Conservation (phyloP, 495 filamentous ascomycete genomes). For the Thermochaetoides thermophila region DNA sequence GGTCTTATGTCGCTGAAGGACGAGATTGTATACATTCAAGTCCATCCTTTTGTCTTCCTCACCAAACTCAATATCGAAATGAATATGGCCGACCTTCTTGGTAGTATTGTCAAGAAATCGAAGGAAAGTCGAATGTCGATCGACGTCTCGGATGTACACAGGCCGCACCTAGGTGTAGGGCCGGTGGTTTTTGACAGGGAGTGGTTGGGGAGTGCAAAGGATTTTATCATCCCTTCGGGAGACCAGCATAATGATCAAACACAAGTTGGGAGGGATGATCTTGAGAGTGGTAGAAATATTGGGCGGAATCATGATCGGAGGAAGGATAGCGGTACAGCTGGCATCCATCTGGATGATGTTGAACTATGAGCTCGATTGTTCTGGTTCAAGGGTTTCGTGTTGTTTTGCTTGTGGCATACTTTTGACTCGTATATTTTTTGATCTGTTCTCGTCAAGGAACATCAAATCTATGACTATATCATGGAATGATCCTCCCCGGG, state of each 20-base stretch:
- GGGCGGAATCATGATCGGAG: too few species aligned
- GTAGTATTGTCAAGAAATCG: slow-evolving; percentile 17
- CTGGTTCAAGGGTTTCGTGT: too few species aligned
- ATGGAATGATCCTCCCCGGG: too few species aligned
- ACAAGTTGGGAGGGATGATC: too few species aligned
- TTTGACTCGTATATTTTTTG: too few species aligned
- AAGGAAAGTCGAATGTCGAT: background rate
- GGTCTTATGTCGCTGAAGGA: slow-evolving; percentile 18
- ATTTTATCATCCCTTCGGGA: background rate
- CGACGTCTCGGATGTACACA: background rate
- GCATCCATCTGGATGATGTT: too few species aligned
- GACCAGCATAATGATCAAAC: background rate
- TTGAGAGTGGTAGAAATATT: too few species aligned
- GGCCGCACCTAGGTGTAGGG: background rate
- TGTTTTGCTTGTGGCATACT: too few species aligned
- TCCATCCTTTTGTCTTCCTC: slow-evolving; percentile 35
- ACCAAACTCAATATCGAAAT: slow-evolving; percentile 40
- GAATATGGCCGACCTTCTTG: slow-evolving; percentile 37
- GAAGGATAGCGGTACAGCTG: too few species aligned
- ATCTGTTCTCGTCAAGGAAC: too few species aligned
- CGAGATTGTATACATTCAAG: slow-evolving; percentile 31
- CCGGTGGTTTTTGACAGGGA: background rate
- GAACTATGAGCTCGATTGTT: too few species aligned
- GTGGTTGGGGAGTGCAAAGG: slow-evolving; percentile 3
- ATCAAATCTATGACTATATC: too few species aligned